phyloP scores from a whole-genome alignment of 177 flowering plant genomes.

The Vitis hybrid region DNA sequence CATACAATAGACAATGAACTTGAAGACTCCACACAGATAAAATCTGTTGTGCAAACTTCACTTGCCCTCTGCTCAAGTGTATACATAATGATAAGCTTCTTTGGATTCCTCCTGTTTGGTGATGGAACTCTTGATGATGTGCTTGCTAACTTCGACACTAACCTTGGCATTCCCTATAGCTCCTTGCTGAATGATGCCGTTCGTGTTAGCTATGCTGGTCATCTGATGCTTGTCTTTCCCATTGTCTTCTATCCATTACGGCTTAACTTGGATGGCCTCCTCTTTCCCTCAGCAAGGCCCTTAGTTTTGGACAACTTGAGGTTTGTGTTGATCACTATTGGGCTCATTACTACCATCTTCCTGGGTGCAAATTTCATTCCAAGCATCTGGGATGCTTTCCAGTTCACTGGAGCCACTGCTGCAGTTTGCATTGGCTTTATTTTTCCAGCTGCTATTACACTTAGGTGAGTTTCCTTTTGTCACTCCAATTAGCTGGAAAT shows the following conservation, averaged over 20 bases:
- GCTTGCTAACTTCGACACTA: conserved; percentile 83
- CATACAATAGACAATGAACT: conserved; percentile 94
- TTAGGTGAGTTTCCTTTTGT: conserved; percentile 50
- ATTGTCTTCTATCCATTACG: conserved; percentile 84
- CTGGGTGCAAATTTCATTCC: conserved; percentile 94
- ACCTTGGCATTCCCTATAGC: conserved; percentile 89
- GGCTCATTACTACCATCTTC: conserved; percentile 63
- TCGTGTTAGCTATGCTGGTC: conserved; percentile 89
- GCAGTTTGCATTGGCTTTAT: conserved; percentile 95
- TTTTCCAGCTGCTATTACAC: conserved; percentile 81
- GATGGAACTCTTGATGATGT: conserved; percentile 91
- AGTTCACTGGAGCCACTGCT: conserved; percentile 97
- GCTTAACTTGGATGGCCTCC: conserved; percentile 83
- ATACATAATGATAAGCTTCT: conserved; percentile 82
- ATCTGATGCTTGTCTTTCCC: conserved; percentile 97
- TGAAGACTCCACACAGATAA: conserved; percentile 73
- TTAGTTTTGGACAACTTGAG: conserved; percentile 57
- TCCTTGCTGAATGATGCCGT: conserved; percentile 84
- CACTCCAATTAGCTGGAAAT: not conserved
- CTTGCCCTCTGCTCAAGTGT: conserved; percentile 81
- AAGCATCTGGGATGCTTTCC: conserved; percentile 99
- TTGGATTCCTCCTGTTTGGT: conserved; percentile 92
- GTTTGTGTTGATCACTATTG: conserved; percentile 59
- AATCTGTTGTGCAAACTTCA: conserved; percentile 63
- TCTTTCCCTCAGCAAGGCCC: conserved; percentile 72